Conservation (phyloP, 108 stramenopile species). For the Cyclotella sp. region DNA sequence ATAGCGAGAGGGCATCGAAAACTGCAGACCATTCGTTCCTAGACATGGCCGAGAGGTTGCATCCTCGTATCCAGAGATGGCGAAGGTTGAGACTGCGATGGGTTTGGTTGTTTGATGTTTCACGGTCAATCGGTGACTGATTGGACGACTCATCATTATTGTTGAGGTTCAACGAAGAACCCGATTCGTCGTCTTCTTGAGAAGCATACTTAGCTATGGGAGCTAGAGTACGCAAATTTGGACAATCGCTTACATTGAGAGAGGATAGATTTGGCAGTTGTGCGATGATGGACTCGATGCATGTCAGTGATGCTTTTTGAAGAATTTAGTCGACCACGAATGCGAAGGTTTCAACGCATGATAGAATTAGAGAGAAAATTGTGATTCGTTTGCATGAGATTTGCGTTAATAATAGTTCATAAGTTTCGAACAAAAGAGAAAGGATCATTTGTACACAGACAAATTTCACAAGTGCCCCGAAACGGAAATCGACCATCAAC, state of each 20-base stretch:
- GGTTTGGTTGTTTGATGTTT: not conserved
- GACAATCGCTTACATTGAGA: constrained; percentile 52
- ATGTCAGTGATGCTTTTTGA: constrained; percentile 35
- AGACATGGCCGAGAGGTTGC: constrained; percentile 37
- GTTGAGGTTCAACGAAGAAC: not conserved
- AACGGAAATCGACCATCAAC: not conserved
- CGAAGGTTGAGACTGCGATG: constrained; percentile 21
- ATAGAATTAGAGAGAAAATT: not conserved
- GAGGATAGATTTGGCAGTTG: constrained; percentile 42
- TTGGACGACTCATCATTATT: not conserved
- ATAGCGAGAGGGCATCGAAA: constrained; percentile 37
- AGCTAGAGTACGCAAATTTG: constrained; percentile 31
- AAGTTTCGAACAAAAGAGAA: constrained; percentile 4
- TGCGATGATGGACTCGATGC: constrained; percentile 41
- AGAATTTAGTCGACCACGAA: not conserved
- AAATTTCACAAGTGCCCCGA: too few relatives aligned
- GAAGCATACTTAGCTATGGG: constrained; percentile 27
- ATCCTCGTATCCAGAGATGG: constrained; percentile 53
- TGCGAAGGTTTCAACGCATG: too few relatives aligned
- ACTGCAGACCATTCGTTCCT: constrained; percentile 38
- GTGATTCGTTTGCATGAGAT: not conserved
- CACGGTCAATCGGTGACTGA: not conserved
- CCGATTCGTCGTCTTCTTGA: not conserved
- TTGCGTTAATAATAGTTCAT: not conserved
- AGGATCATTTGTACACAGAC: too few relatives aligned